Base-by-base conservation (phyloP, 345 rosid species). In the Alliaria petiolata region DNA sequence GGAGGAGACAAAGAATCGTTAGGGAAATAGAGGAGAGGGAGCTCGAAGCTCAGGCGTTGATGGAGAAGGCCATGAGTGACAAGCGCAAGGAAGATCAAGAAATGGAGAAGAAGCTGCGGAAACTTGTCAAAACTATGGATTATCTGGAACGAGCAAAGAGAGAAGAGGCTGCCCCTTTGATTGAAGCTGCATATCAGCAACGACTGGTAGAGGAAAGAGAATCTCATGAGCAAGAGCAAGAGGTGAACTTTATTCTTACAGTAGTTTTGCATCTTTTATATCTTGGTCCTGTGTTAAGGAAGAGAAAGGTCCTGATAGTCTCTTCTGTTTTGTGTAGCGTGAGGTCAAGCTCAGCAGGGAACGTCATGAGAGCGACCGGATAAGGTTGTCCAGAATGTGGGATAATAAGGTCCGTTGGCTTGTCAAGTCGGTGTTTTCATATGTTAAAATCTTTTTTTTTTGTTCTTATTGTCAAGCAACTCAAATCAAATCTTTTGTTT, bases 91-190 rank as follows among this genome's bases (percentile, higher is more conserved):
- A 87, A 85, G 85, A 90, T 76, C 97, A 91, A 75, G 98, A 93
- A 78, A 84, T 80, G 84, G 98, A 93, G 85, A 93, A 91, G 78
- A 93, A 89, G 51, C 71, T 87, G 10, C 92, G 86, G 42, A 91
- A 87, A 53, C 81, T 87, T 25, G 91, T 80, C n/a, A 93, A 87
- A 76, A 91, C 95, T 3, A 87, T 93, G 98, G 98, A 91, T 79
- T 83, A 87, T 75, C 52, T 93, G 75, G 98, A 93, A 81, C 83
- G 98, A 52, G 98, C 98, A 9, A 93, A 93, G 80, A 83, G 98
- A 77, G 97, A 93, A 78, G 97, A 87, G 82, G 88, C 95, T 34
- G 96, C 97, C 55, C 86, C 97, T 22, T 78, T 93, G 82, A 83
- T 93, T 78, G 98, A 91, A 61, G 91, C 97, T 82, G 84, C 95